phyloP scores from a whole-genome alignment of 1,139 yeast genomes.

The Saccharomyces hybrid region DNA sequence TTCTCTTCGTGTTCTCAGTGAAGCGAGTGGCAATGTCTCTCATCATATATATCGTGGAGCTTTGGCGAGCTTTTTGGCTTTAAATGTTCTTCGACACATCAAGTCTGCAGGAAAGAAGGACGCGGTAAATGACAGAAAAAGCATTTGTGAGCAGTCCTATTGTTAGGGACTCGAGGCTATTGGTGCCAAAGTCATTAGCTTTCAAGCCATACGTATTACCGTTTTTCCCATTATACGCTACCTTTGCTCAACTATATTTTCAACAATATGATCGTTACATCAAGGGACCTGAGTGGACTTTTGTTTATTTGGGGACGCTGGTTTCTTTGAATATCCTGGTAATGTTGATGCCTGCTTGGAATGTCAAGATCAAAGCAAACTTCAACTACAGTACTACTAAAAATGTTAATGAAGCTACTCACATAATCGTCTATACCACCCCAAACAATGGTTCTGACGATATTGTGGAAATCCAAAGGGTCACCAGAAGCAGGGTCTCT shows the following conservation, averaged over 20 bases:
- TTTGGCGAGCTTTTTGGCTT: neutral
- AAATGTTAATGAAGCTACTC: constrained; percentile 53
- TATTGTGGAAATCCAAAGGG: constrained; percentile 58
- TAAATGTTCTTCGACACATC: neutral
- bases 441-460: constrained; percentile 84
- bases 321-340: constrained; percentile 66
- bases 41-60: neutral
- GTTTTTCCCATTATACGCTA: constrained; percentile 70
- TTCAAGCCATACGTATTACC: constrained; percentile 82
- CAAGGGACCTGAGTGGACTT: constrained; percentile 74
- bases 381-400: constrained; percentile 59
- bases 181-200: constrained; percentile 57
- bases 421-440: constrained; percentile 70
- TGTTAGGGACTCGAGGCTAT: constrained; percentile 43
- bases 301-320: constrained; percentile 71
- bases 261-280: constrained; percentile 72
- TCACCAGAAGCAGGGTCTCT: constrained; percentile 51
- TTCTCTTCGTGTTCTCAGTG: neutral
- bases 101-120: neutral
- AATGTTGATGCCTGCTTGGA: constrained; percentile 96
- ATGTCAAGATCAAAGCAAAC: constrained; percentile 57
- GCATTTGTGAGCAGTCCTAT: constrained; percentile 34
- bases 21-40: neutral
- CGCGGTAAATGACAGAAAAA: constrained; percentile 17
- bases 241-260: constrained; percentile 58